Conservation (phyloP, 345 rosid species). For the Brassica carinata region DNA sequence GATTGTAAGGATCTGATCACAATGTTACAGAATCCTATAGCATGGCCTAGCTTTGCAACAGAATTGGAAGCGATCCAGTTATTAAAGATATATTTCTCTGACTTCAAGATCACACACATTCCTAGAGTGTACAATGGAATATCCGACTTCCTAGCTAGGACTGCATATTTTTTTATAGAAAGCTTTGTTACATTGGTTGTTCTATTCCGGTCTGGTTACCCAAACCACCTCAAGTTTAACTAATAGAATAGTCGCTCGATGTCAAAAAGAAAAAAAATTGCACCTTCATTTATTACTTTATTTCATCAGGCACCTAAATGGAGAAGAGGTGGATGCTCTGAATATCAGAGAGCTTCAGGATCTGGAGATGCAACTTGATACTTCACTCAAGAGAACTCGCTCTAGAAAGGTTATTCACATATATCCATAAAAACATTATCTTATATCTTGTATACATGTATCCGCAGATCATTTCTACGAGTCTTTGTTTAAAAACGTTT, state of each 20-base stretch:
- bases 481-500: neutral
- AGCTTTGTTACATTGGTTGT: too few relatives aligned
- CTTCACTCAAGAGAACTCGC: constrained; percentile 69
- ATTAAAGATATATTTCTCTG: too few relatives aligned
- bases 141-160: too few relatives aligned
- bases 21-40: too few relatives aligned
- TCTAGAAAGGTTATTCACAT: constrained; percentile 56
- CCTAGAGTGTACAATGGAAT: too few relatives aligned
- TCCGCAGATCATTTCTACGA: neutral
- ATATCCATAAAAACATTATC: neutral
- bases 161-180: too few relatives aligned
- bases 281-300: constrained; percentile 1
- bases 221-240: too few relatives aligned
- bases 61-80: too few relatives aligned
- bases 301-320: constrained; percentile 54
- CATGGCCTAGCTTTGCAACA: too few relatives aligned
- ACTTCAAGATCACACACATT: too few relatives aligned
- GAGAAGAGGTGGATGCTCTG: constrained; percentile 68
- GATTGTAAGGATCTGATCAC: too few relatives aligned
- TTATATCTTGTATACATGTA: neutral
- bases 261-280: neutral
- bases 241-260: neutral
- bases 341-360: constrained; percentile 69
- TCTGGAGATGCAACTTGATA: constrained; percentile 82
- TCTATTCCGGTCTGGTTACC: too few relatives aligned